Base-by-base conservation (phyloP, 2,329 filamentous ascomycete genomes). In the Capronia coronata region DNA sequence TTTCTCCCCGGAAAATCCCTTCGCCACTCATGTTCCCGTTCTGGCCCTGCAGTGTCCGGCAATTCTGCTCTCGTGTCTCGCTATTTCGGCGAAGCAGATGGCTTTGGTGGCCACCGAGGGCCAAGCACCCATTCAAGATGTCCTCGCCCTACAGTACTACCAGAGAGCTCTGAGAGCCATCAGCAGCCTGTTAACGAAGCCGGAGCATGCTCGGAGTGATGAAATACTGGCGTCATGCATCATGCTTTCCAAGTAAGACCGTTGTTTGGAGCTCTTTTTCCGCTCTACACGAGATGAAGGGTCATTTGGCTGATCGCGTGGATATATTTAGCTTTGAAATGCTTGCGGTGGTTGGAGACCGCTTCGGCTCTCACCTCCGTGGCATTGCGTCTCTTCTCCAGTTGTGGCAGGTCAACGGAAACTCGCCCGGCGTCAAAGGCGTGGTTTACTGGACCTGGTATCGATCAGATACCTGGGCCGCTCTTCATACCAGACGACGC, bases 191-290 rank as follows among this genome's bases (percentile, higher is more conserved):
- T 46, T 46, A 14, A 46, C 27, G 22, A 13, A 46, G 9, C 21
- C 43, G 2, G 43, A 46, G 19, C 38, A 22, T 8, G 43, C 43
- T 18, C n/a, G 19, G 14, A 46, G 43, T 19, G 43, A 46, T 19
- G 21, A 46, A 38, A 46, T 46, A 8, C 34, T 46, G 43, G 43
- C 43, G 14, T 46, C 43, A 19, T 37, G 43, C 43, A 46, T 39
- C 32, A 46, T 46, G 43, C 43, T 46, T 23, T 46, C 43, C 3
- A 25, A 32, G 43, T 46, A 39, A n/a, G 43, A n/a, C 1, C 29
- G 7, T 35, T 46, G 32, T 27, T 10, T 10, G 23, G 10, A 27
- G 10, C n/a, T n/a, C n/a, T n/a, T n/a, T n/a, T n/a, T n/a, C n/a
- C n/a, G n/a, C n/a, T n/a, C n/a, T n/a, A n/a, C n/a, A 27, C 23